phyloP scores from a whole-genome alignment of 73 alveolate genomes.

The Blepharisma japonicum region DNA sequence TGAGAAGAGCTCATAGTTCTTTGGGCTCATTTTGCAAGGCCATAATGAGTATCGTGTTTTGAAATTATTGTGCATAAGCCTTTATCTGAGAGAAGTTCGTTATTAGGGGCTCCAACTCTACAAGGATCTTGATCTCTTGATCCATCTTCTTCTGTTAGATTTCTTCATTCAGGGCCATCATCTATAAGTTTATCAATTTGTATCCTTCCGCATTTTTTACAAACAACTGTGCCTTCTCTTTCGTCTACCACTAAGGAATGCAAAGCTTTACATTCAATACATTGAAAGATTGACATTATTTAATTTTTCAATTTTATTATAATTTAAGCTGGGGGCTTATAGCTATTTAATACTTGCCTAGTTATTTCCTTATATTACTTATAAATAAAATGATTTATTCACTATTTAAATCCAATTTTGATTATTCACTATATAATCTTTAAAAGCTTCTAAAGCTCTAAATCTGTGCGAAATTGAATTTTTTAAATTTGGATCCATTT shows the following conservation, averaged over 20 bases:
- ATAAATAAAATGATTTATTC: too few species aligned
- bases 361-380: too few species aligned
- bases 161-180: slow-evolving; percentile 6
- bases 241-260: slow-evolving; percentile 2
- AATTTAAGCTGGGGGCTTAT: slow-evolving; percentile 34
- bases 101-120: slow-evolving; percentile 21
- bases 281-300: background rate
- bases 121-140: background rate
- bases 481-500: slow-evolving; percentile 71
- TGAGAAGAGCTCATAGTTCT: background rate
- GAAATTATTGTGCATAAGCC: slow-evolving; percentile 21
- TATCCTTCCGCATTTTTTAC: slow-evolving; percentile 11
- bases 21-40: slow-evolving; percentile 3
- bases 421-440: too few species aligned
- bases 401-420: too few species aligned
- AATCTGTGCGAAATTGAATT: slow-evolving; percentile 76
- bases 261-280: background rate
- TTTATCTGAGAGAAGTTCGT: slow-evolving; percentile 4
- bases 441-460: too few species aligned
- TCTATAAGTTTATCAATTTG: background rate
- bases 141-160: slow-evolving; percentile 15
- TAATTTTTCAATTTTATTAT: too few species aligned
- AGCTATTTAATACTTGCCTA: too few species aligned
- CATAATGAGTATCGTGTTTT: background rate
- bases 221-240: slow-evolving; percentile 14